Evolutionary conservation across 768 basidiomycete genomes (phyloP).

Genomic region (Gymnopilus dilepis): DNA sequence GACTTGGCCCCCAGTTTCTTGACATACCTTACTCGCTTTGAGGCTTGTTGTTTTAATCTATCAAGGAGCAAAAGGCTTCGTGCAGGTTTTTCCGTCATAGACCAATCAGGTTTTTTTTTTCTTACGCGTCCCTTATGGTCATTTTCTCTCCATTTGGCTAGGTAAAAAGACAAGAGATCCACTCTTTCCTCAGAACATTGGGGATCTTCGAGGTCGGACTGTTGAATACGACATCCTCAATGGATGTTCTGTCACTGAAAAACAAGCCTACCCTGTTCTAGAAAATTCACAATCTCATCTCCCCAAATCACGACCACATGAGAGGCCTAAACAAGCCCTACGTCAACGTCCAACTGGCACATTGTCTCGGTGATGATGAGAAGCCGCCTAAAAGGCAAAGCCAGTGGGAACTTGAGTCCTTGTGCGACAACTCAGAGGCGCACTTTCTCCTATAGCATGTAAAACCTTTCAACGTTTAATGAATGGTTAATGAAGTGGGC

Average conservation of each 20-base stretch:
- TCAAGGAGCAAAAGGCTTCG: neutral
- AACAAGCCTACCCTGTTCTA: neutral
- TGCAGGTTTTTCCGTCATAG: too few species aligned
- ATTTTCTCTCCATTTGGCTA: neutral
- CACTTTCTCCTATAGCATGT: neutral
- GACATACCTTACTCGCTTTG: neutral
- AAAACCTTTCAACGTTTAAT: neutral
- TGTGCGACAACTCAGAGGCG: neutral
- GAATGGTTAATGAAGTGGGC: slow-evolving; percentile 2
- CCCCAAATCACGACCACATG: neutral
- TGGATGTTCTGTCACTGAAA: neutral
- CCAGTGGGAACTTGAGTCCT: neutral
- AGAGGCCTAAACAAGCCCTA: neutral
- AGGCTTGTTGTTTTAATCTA: neutral
- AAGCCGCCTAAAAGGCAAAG: neutral
- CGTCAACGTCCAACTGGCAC: neutral
- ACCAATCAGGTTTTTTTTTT: neutral
- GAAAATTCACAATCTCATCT: neutral
- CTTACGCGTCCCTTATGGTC: neutral
- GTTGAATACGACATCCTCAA: neutral
- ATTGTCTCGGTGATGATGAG: slow-evolving; percentile 2
- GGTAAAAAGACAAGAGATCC: neutral
- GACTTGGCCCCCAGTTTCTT: neutral
- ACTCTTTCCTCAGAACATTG: neutral
- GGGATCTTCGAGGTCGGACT: neutral